phyloP scores from a whole-genome alignment of 2,329 filamentous ascomycete genomes.

The Microdochium bolleyi region DNA sequence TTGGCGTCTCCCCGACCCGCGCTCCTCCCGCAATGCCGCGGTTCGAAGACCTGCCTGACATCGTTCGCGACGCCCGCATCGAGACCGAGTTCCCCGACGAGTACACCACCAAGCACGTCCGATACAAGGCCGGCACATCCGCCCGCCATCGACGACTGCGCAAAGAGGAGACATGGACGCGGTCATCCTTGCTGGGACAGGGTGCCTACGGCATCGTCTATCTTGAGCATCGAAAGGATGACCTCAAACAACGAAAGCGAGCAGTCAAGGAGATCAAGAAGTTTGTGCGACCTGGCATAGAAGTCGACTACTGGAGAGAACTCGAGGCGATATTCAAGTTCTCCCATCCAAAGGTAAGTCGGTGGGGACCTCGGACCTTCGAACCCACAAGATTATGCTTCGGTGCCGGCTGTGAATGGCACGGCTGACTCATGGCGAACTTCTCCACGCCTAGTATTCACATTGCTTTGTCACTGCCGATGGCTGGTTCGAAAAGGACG shows the following conservation, averaged over 20 bases:
- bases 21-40: not conserved
- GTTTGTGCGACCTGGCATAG: not conserved
- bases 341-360: not conserved
- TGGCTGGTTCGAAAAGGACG: slow-evolving; percentile 11
- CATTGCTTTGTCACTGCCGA: slow-evolving; percentile 11
- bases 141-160: not conserved
- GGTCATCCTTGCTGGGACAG: not conserved
- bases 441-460: slow-evolving; percentile 3
- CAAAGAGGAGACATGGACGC: slow-evolving; percentile 1
- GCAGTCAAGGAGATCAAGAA: not conserved
- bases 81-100: not conserved
- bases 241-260: not conserved
- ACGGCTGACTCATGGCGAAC: not conserved
- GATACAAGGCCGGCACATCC: not conserved
- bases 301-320: not conserved
- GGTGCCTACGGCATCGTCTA: slow-evolving; percentile 1
- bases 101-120: not conserved
- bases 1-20: too few species aligned
- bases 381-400: not conserved
- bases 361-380: too few species aligned
- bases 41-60: not conserved
- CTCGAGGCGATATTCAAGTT: slow-evolving; percentile 3
- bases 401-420: too few species aligned
- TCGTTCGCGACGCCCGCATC: not conserved
- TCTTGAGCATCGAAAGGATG: not conserved